Base-by-base conservation (phyloP, 176 grass and related monocot species). In the Bromus sterilis region DNA sequence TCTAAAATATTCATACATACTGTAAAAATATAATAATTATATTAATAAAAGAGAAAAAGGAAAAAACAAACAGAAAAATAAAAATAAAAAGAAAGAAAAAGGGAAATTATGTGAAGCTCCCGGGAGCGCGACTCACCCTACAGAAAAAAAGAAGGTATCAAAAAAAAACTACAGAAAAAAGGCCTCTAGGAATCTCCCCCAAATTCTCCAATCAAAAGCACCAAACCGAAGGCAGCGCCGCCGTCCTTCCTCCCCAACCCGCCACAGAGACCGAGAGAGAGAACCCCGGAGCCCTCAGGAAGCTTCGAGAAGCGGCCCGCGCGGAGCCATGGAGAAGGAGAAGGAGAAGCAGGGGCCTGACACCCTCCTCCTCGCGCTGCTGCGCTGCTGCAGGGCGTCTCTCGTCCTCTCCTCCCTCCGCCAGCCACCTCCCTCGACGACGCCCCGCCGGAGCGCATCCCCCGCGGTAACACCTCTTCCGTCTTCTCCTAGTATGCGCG, bases 321-420 rank as follows among this genome's bases (percentile, higher is more conserved):
- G 63, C 40, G 14, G 30, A 56, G 37, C 23, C 81, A 80, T 79
- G 87, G 87, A 84, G 60, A 80, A 61, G 53, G 76, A 80, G 49
- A 84, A 80, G 39, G 61, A 80, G 46, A 84, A 84, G 75, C 67
- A 68, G 0, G 76, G 16, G 39, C 36, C 77, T 51, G 87, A 85
- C 21, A 30, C 37, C 9, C 24, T 36, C 18, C 69, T 80, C 77
- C 76, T 79, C 77, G 69, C 77, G 5, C 69, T 80, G 76, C 82
- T 80, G 76, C 82, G 87, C 51, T 76, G 82, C 70, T 66, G 77
- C 51, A 80, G 78, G 62, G 87, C 82, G 25, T 76, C 53, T 20
- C 77, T 85, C 70, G 40, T 85, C 61, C 61, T 89, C 82, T 74
- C 82, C 77, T 89, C 87, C 20, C 87, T 89, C 82, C 77, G 82